Conservation (phyloP, 2,329 filamentous ascomycete species). For the Colletotrichum cereale region DNA sequence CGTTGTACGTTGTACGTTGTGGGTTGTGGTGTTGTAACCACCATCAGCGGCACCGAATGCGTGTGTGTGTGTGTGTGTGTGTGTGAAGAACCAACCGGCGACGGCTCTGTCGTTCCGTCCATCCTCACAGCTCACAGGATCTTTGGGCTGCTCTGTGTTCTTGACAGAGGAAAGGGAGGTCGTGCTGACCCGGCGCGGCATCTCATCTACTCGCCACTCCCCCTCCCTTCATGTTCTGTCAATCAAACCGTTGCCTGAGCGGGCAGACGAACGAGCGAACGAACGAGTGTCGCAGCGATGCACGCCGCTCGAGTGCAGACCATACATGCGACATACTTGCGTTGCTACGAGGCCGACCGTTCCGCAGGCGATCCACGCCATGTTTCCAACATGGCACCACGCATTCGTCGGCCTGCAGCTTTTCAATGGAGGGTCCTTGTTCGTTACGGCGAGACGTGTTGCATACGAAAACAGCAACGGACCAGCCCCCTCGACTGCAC, state of each 20-base stretch:
- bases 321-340: neutral
- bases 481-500: neutral
- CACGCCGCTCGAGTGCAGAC: conserved; percentile 4
- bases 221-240: neutral
- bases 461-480: conserved; percentile 12
- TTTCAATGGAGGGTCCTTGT: neutral
- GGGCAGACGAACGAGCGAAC: neutral
- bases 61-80: neutral
- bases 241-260: neutral
- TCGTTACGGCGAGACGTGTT: neutral
- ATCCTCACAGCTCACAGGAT: neutral
- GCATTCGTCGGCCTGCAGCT: conserved; percentile 27
- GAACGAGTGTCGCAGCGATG: neutral
- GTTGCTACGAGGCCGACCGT: conserved; percentile 1
- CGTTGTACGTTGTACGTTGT: conserved; percentile 11
- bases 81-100: too few relatives aligned
- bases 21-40: neutral
- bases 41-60: neutral
- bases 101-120: neutral
- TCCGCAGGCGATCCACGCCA: conserved; percentile 18
- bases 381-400: neutral
- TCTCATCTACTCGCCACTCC: conserved; percentile 26
- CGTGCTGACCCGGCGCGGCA: conserved; percentile 37
- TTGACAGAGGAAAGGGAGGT: conserved; percentile 10
- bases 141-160: neutral